Evolutionary conservation across 164 flowering plant genomes (phyloP).

Genomic region (Tetracentron sinense): DNA sequence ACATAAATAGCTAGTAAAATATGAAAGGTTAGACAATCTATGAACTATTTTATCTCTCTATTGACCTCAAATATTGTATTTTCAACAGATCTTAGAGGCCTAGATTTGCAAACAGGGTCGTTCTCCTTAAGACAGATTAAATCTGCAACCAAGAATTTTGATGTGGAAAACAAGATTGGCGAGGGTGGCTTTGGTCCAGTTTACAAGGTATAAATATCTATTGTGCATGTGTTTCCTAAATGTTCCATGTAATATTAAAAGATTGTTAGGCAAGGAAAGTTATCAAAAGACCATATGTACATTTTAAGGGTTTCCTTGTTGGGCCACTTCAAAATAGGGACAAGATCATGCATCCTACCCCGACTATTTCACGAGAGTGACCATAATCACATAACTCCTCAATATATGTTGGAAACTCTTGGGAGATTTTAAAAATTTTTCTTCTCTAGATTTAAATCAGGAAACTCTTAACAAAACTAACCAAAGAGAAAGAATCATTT

Average conservation of each 20-base stretch:
- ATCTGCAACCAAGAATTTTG: slow-evolving; percentile 34
- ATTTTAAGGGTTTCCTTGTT: neutral
- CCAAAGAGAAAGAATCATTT: too few species aligned
- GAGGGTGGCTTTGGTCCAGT: slow-evolving; percentile 39
- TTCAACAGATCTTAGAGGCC: slow-evolving; percentile 23
- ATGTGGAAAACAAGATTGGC: slow-evolving; percentile 28
- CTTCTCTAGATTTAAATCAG: neutral
- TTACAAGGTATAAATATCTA: slow-evolving; percentile 23
- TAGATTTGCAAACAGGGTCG: slow-evolving; percentile 26
- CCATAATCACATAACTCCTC: neutral
- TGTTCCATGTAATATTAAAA: neutral
- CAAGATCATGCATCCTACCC: neutral
- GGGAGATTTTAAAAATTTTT: neutral
- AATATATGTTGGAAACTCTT: neutral
- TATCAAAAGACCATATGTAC: neutral
- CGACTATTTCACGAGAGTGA: neutral
- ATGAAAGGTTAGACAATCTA: neutral
- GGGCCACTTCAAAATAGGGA: neutral
- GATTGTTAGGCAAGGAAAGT: neutral
- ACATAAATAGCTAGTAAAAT: neutral
- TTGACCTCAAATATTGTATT: neutral
- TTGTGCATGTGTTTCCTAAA: neutral
- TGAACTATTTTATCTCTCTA: neutral
- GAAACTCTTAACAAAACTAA: neutral
- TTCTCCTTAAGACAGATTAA: slow-evolving; percentile 31